A percentile compares a stretch with the other conserved stretches of the same genome.
Conservation (phyloP, 805 yeast species). For the Candida anglica region DNA sequence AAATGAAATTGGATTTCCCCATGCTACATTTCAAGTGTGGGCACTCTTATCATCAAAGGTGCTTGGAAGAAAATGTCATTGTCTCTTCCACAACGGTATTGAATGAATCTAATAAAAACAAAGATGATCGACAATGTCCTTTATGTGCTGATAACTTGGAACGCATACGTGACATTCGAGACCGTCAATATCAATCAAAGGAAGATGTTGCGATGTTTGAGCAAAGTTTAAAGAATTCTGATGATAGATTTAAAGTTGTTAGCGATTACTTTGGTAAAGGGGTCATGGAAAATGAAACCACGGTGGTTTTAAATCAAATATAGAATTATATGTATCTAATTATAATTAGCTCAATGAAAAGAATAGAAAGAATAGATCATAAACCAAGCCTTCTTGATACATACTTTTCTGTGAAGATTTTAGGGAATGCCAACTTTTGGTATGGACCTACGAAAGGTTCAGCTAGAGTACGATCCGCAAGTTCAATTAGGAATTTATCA, state of each 20-base stretch:
- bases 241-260: constrained; percentile 68
- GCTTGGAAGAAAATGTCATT: constrained; percentile 51
- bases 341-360: too few relatives aligned
- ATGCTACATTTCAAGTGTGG: constrained; percentile 79
- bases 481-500: too few relatives aligned
- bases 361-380: too few relatives aligned
- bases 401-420: too few relatives aligned
- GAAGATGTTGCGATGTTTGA: constrained; percentile 63
- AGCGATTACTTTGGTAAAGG: constrained; percentile 87
- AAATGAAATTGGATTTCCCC: constrained; percentile 66
- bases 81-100: constrained; percentile 10
- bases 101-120: constrained; percentile 4
- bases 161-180: constrained; percentile 53
- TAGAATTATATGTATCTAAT: background rate
- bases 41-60: constrained; percentile 83
- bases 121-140: constrained; percentile 64
- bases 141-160: constrained; percentile 70
- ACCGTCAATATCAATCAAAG: constrained; percentile 57
- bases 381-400: too few relatives aligned
- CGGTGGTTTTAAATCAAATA: too few relatives aligned
- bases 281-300: constrained; percentile 54
- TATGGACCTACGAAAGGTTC: too few relatives aligned
- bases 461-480: too few relatives aligned
- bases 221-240: constrained; percentile 47
- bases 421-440: background rate